phyloP scores from a whole-genome alignment of 345 rosid species.

The Salix caprea region DNA sequence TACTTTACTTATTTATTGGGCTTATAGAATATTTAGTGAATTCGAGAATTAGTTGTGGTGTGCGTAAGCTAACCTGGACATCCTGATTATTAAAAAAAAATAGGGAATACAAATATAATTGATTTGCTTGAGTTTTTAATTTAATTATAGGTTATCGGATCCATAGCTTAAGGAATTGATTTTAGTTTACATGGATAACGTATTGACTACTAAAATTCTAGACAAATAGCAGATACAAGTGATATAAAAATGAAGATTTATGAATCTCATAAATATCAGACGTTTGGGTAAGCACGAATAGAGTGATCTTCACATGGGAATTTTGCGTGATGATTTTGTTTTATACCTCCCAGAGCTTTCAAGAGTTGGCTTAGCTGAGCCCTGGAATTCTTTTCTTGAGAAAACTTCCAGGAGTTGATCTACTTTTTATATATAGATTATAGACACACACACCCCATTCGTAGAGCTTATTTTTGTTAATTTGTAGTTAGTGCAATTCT shows the following conservation, averaged over 20 bases:
- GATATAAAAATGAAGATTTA: neutral
- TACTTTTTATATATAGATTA: neutral
- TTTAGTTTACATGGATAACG: neutral
- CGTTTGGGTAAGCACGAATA: neutral
- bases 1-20: too few relatives aligned
- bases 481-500: too few relatives aligned
- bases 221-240: neutral
- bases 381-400: neutral
- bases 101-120: too few relatives aligned
- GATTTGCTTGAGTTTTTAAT: neutral
- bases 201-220: neutral
- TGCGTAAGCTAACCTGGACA: too few relatives aligned
- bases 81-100: too few relatives aligned
- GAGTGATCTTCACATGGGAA: neutral
- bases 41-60: too few relatives aligned
- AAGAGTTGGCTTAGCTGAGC: neutral
- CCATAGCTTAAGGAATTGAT: neutral
- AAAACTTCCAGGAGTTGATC: neutral
- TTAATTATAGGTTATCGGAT: neutral
- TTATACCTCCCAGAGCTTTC: neutral
- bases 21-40: too few relatives aligned
- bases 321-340: neutral
- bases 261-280: neutral
- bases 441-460: too few relatives aligned
- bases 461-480: too few relatives aligned